Base-by-base conservation (phyloP, 352 stramenopile species). In the Pythium diclinum region DNA sequence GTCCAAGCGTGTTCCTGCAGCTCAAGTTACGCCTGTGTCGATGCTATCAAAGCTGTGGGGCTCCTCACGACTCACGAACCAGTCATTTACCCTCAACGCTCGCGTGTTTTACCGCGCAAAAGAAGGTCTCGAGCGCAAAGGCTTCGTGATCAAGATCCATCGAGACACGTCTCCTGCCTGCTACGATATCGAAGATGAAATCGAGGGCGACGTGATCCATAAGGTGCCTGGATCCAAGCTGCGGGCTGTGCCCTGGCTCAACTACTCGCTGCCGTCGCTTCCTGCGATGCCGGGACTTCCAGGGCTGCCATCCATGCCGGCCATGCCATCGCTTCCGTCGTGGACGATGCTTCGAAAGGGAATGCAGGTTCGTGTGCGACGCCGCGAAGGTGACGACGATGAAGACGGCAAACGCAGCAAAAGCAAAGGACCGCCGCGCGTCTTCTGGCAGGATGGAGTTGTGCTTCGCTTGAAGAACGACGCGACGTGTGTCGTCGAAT, bases 121-220 rank as follows among this genome's bases (percentile, higher is more conserved):
- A 34, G 71, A 85, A 16, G 81, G 76, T 0, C 17, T 57, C 0
- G 81, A 89, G 56, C 68, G 76, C 0, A 83, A 83, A 56, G 81
- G 77, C 1, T 83, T 88, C 10, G 72, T 89, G 6, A 48, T 88
- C 13, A 86, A 87, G 59, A 66, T 84, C 5, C 83, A 66, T 25
- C 74, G 65, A 0, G 77, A 72, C 25, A 25, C 42, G 4, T 25
- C 17, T 49, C 42, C 42, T 25, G 42, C n/a, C 17, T 28, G 42
- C 9, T 87, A 84, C 44, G 78, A 87, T 32, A 75, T 87, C 9
- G 80, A 87, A 56, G 80, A 89, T 40, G 67, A 84, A 32, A 46
- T 74, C 3, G 78, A 89, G 8, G 80, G 78, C 28, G 66, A 68
- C 0, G 58, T 87, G 42, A 14, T 81, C 9, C 84, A 79, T 19